Evolutionary conservation across 768 basidiomycete genomes (phyloP), one percentile per base, ranked within the genome.

Genomic region (Krasilnikovozyma curviuscula): DNA sequence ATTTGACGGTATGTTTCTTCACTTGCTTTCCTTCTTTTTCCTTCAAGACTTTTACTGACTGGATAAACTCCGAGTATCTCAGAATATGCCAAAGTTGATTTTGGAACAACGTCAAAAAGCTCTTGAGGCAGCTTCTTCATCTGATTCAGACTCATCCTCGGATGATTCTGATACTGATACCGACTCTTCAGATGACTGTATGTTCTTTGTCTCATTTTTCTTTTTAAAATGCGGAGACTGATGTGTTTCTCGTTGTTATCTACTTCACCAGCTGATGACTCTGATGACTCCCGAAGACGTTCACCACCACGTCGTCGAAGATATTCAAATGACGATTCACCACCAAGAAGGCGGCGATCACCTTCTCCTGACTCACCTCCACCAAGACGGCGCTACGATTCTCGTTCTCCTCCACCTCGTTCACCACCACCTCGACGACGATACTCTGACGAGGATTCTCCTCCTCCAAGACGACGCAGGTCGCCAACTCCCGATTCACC

Each of bases 31-130:
- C 57, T 38, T 28, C n/a, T 24, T 19, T 23, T 21, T 21, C 5
- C 8, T 16, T 23, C 46, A 10, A 35, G 24, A 12, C 19, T 30
- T n/a, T 46, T 14, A 30, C 49, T 19, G 48, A 34, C 40, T 53
- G 57, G 37, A 52, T 19, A 28, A n/a, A 28, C 35, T 31, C 31
- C 8, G 32, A 51, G n/a, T 29, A 13, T n/a, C 12, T 3, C 57
- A 86, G 85, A 89, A 89, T 57, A 88, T 86, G 1, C 91, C 91
- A 2, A 74, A 76, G 38, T 65, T 93, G 38, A 85, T 95, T 59
- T 81, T 93, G 78, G 88, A 88, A 60, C 86, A 91, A 65, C 78
- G 85, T 30, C 80, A 83, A 29, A 83, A 82, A 3, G 77, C 83
- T 72, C 71, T 85, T 23, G 82, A 81, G 61, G 81, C 76, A 19